Evolutionary conservation across 163 green algal species (phyloP).

Genomic region (Chlorella variabilis): DNA sequence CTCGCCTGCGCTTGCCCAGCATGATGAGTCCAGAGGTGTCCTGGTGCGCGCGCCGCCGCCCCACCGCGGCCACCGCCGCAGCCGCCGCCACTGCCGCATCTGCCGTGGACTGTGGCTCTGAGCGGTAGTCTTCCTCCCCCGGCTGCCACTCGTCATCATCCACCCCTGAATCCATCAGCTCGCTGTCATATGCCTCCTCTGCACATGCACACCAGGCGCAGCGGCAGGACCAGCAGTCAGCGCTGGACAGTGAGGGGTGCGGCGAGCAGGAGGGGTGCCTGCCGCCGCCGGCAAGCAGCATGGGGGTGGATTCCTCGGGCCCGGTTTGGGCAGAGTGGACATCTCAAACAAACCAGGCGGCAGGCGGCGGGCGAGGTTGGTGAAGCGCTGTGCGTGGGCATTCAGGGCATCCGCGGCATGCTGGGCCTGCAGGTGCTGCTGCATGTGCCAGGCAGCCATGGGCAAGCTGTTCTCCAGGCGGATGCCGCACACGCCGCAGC

Average conservation of each 20-base stretch:
- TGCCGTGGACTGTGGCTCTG: conserved; percentile 37
- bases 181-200: conserved; percentile 34
- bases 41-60: conserved; percentile 33
- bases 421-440: conserved; percentile 20
- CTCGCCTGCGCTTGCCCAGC: conserved; percentile 40
- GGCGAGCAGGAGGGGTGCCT: not conserved
- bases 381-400: conserved; percentile 2
- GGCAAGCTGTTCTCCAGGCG: conserved; percentile 6
- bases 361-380: not conserved
- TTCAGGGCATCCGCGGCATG: not conserved
- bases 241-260: not conserved
- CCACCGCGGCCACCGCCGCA: conserved; percentile 18
- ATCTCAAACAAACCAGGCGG: conserved; percentile 14
- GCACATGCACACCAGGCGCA: conserved; percentile 1
- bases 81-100: conserved; percentile 32
- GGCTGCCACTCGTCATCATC: conserved; percentile 51
- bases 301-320: not conserved
- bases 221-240: not conserved
- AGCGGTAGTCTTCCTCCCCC: conserved; percentile 31
- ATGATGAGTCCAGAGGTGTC: conserved; percentile 36
- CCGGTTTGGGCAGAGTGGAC: not conserved
- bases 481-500: conserved; percentile 33
- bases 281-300: not conserved
- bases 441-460: conserved; percentile 19
- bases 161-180: conserved; percentile 32